phyloP scores from a whole-genome alignment of 495 filamentous ascomycete genomes.

The Tuber umbilicatum region DNA sequence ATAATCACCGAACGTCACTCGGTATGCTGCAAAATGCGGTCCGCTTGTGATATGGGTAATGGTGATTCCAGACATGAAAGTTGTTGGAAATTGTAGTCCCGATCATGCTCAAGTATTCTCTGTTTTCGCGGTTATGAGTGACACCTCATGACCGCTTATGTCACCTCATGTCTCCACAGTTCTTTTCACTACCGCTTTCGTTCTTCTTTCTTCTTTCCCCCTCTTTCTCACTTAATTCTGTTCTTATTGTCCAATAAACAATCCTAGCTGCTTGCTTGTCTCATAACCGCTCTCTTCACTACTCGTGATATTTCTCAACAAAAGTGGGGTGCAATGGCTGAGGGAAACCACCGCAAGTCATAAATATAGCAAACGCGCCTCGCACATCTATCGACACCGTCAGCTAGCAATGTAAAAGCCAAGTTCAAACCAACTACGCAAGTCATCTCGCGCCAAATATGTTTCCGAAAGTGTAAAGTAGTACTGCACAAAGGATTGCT shows the following conservation, averaged over 20 bases:
- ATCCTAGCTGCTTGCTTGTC: too few species aligned
- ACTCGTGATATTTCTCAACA: too few species aligned
- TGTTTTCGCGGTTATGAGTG: too few species aligned
- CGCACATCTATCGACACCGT: neutral
- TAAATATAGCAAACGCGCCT: neutral
- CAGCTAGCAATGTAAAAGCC: neutral
- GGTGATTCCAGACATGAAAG: neutral
- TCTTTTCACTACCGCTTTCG: too few species aligned
- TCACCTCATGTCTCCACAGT: too few species aligned
- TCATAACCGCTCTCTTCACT: too few species aligned
- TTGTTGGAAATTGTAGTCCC: too few species aligned
- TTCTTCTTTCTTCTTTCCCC: too few species aligned
- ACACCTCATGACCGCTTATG: too few species aligned
- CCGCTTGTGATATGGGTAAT: neutral
- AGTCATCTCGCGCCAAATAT: neutral
- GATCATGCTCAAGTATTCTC: too few species aligned
- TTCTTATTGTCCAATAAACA: too few species aligned
- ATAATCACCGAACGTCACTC: neutral
- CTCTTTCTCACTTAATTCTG: too few species aligned
- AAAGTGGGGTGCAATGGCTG: neutral
- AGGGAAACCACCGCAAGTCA: neutral
- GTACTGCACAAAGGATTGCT: neutral
- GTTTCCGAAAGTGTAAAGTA: neutral
- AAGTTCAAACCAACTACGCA: neutral
- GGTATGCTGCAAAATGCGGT: neutral